A percentile compares a stretch with the other conserved stretches of the same genome.
Evolutionary conservation across 148 eudicot species (phyloP).

Genomic region (Fallopia convolvulus): DNA sequence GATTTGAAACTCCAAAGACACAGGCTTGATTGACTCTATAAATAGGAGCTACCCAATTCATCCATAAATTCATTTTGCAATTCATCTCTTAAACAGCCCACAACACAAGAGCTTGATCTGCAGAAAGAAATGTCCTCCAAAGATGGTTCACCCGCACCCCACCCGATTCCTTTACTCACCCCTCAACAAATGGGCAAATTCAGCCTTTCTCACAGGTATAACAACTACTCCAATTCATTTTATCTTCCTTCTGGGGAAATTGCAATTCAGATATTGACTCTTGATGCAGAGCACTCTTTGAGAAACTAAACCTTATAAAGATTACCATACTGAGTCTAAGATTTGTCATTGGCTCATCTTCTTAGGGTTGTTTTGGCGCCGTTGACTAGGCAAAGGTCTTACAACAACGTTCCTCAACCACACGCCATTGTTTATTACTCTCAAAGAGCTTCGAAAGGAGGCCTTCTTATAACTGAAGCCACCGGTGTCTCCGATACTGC

Average conservation of each 20-base stretch:
- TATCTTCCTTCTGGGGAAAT: no score
- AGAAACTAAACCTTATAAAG: no score
- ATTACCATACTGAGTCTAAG: not conserved
- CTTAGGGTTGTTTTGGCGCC: slow-evolving; percentile 46
- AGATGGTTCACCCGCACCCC: not conserved
- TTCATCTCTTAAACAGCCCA: not conserved
- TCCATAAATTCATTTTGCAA: not conserved
- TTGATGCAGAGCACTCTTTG: no score
- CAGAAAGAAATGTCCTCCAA: slow-evolving; percentile 17
- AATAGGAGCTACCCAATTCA: not conserved
- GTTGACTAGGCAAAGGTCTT: slow-evolving; percentile 41
- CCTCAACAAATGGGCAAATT: slow-evolving; percentile 29
- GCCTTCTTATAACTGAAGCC: slow-evolving; percentile 42
- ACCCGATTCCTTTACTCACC: slow-evolving; percentile 16
- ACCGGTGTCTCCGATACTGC: slow-evolving; percentile 44
- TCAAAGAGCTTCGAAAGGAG: slow-evolving; percentile 43
- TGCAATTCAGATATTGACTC: no score
- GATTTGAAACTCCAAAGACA: not conserved
- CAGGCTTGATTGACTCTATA: not conserved
- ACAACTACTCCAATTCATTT: no score
- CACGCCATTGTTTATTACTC: slow-evolving; percentile 41
- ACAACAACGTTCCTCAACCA: slow-evolving; percentile 40
- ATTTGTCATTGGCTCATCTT: not conserved
- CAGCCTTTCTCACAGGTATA: slow-evolving; percentile 27
- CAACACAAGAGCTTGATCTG: not conserved